These are phyloP conservation scores for Nannizziopsis barbatae DNA, from an alignment of 2,329 filamentous ascomycete species.

Conservation along the genomic window DNA sequence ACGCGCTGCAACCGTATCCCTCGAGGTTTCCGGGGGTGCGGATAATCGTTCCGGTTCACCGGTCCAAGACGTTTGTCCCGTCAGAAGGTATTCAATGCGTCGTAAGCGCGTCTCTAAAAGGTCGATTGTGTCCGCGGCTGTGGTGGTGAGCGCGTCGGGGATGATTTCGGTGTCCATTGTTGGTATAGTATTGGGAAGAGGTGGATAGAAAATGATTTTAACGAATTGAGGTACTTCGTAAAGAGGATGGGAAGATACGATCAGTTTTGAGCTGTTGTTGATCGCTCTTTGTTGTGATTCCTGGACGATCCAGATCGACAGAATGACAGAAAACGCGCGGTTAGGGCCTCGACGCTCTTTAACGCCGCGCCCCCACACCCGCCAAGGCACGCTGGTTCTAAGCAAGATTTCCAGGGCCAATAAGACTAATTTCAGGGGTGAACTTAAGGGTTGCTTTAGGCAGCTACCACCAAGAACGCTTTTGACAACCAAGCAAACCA, in stretches of 20 bases:
- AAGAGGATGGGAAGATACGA: too few relatives aligned
- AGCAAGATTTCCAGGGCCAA: too few relatives aligned
- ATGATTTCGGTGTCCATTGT: neutral
- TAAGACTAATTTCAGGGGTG: too few relatives aligned
- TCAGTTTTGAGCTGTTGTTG: too few relatives aligned
- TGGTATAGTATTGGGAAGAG: neutral
- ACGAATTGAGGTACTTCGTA: neutral
- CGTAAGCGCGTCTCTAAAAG: slow-evolving; percentile 36
- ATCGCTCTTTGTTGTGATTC: too few relatives aligned
- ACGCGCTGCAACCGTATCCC: slow-evolving; percentile 30
- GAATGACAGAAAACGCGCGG: too few relatives aligned
- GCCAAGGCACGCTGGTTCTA: too few relatives aligned
- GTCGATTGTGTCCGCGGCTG: slow-evolving; percentile 33
- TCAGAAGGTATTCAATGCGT: slow-evolving; percentile 36
- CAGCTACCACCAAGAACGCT: neutral
- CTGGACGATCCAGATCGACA: too few relatives aligned
- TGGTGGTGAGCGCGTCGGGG: slow-evolving; percentile 11
- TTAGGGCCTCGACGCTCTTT: too few relatives aligned
- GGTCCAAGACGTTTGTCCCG: slow-evolving; percentile 32
- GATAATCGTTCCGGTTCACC: slow-evolving; percentile 23
- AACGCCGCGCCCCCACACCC: too few relatives aligned
- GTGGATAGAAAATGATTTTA: neutral
- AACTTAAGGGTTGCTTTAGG: too few relatives aligned
- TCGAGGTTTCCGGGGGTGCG: slow-evolving; percentile 18
- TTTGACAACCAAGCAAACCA: neutral